Conservation (phyloP, 2,329 filamentous ascomycete species). For the Ophiostoma quercus region DNA sequence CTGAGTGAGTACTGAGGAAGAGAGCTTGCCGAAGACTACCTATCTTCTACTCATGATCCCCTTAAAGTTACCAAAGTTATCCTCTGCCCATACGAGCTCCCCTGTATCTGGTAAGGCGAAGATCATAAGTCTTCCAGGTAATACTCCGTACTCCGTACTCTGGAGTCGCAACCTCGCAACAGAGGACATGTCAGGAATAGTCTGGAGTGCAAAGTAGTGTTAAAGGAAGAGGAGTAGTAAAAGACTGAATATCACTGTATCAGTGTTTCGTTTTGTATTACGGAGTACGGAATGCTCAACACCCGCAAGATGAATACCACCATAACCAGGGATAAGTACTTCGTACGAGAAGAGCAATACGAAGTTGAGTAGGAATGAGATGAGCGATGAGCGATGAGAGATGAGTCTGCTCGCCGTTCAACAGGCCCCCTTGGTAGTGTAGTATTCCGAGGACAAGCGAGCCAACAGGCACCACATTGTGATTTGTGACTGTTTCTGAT, state of each 20-base stretch:
- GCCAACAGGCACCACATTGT: neutral
- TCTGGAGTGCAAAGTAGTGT: neutral
- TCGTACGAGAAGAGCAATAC: too few relatives aligned
- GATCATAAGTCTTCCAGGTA: neutral
- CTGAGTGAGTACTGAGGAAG: too few relatives aligned
- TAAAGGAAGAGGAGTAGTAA: neutral
- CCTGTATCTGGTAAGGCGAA: neutral
- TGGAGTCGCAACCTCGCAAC: neutral
- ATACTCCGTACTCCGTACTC: neutral
- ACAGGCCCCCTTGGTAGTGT: neutral
- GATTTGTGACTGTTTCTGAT: too few relatives aligned
- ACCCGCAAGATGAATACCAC: neutral
- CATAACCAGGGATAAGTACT: neutral
- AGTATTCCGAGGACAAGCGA: conserved; percentile 5
- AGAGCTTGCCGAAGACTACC: too few relatives aligned
- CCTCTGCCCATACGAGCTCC: neutral
- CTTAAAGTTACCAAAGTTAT: too few relatives aligned
- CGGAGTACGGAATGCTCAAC: too few relatives aligned
- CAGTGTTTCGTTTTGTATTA: neutral
- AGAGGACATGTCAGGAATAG: neutral
- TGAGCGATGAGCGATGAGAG: too few relatives aligned
- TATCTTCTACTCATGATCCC: too few relatives aligned
- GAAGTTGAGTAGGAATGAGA: too few relatives aligned
- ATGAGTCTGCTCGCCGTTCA: conserved; percentile 2
- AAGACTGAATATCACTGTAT: neutral